Percentiles rank a stretch among this genome's conserved stretches.
phyloP scores from a whole-genome alignment of 2,329 filamentous ascomycete genomes.

The Neurospora crassa region DNA sequence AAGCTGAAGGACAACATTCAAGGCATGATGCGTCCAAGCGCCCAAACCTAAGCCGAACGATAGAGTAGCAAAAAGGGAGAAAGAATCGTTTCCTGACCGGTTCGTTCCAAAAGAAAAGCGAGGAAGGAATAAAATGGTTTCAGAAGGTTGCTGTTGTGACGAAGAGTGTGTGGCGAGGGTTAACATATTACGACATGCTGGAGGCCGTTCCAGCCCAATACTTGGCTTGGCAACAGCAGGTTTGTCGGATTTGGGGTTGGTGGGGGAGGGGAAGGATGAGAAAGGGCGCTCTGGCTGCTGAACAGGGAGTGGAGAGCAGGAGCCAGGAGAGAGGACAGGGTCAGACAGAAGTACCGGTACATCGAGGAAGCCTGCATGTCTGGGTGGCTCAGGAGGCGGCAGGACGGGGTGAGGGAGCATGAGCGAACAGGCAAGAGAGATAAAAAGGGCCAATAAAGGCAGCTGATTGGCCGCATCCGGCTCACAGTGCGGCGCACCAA shows the following conservation, averaged over 20 bases:
- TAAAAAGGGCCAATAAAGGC: conserved; percentile 24
- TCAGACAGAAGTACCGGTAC: conserved; percentile 15
- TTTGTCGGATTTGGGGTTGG: background rate
- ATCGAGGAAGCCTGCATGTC: conserved; percentile 5
- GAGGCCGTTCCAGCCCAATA: background rate
- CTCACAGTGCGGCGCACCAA: conserved; percentile 28
- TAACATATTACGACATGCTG: background rate
- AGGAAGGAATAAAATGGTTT: background rate
- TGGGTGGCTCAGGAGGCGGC: conserved; percentile 9
- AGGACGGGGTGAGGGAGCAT: conserved; percentile 4
- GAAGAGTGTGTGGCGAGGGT: background rate
- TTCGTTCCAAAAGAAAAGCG: background rate
- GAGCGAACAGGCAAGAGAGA: conserved; percentile 28
- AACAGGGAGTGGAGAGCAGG: background rate
- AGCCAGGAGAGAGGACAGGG: conserved; percentile 2
- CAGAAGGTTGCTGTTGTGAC: background rate
- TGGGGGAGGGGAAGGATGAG: background rate
- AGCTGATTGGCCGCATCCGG: conserved; percentile 29
- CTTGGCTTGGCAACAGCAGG: background rate
- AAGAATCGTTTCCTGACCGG: background rate
- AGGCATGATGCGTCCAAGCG: background rate
- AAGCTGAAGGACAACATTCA: background rate
- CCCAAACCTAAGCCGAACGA: background rate
- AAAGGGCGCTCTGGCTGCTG: background rate
- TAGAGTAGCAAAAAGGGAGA: background rate